Evolutionary conservation across 2,329 filamentous ascomycete species (phyloP).

Genomic region (Claviceps pusilla): DNA sequence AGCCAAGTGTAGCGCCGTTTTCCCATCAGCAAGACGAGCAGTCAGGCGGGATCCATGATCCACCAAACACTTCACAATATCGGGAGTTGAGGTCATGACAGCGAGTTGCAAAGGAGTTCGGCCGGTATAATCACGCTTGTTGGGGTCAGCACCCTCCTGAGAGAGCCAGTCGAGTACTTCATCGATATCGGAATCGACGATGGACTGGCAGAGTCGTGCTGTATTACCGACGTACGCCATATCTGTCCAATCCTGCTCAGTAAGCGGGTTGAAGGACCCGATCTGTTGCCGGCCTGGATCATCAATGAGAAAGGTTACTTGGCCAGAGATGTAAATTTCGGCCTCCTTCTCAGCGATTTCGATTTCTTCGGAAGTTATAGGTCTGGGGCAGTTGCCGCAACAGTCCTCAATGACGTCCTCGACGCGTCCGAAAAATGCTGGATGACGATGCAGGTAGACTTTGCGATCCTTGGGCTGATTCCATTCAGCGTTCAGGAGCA

Average conservation of each 20-base stretch:
- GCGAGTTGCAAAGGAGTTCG: conserved; percentile 68
- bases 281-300: conserved; percentile 64
- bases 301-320: conserved; percentile 60
- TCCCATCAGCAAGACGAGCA: conserved; percentile 61
- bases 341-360: conserved; percentile 56
- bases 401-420: conserved; percentile 66
- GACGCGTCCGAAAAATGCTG: conserved; percentile 67
- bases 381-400: conserved; percentile 61
- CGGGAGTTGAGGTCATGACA: conserved; percentile 48
- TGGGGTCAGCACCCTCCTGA: conserved; percentile 54
- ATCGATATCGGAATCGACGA: conserved; percentile 58
- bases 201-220: conserved; percentile 61
- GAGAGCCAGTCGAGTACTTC: conserved; percentile 55
- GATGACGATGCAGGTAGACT: conserved; percentile 68
- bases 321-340: conserved; percentile 62
- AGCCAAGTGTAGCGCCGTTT: conserved; percentile 70
- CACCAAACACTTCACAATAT: conserved; percentile 57
- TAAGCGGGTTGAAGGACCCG: conserved; percentile 63
- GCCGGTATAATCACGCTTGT: conserved; percentile 63
- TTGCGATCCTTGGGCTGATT: conserved; percentile 62
- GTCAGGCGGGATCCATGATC: conserved; percentile 59
- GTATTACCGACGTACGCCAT: conserved; percentile 83
- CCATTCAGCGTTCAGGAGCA: conserved; percentile 77
- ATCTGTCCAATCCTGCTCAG: conserved; percentile 73
- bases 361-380: conserved; percentile 55